Evolutionary conservation across 129 eudicot species (phyloP).

Genomic region (Chrysanthemum seticuspe): DNA sequence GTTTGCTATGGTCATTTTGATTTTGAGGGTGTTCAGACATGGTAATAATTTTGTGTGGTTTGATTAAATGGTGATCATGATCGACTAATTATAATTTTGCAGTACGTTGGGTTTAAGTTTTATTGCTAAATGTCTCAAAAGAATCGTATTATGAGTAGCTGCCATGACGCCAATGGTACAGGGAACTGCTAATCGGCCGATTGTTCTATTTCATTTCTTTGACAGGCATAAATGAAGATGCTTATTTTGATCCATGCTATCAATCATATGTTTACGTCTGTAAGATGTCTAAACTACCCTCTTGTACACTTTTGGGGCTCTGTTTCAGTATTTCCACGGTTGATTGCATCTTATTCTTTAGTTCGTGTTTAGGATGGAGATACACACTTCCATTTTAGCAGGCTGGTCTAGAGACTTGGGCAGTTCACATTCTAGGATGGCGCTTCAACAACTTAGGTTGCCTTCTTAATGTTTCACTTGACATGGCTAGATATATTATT

Average conservation of each 20-base stretch:
- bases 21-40: too few species aligned
- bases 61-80: too few species aligned
- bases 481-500: too few species aligned
- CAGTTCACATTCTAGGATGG: constrained; percentile 89
- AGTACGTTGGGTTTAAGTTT: too few species aligned
- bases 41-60: too few species aligned
- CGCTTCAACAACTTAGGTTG: constrained; percentile 86
- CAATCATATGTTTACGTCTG: neutral
- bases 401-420: constrained; percentile 85
- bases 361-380: constrained; percentile 98
- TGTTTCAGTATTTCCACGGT: constrained; percentile 15
- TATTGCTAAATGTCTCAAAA: constrained; percentile 47
- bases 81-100: too few species aligned
- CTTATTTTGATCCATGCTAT: neutral
- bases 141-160: constrained; percentile 68
- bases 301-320: neutral
- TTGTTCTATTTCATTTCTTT: constrained; percentile 91
- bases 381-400: constrained; percentile 74
- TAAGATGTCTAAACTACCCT: too few species aligned
- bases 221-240: constrained; percentile 51
- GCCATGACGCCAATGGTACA: constrained; percentile 58
- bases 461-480: neutral
- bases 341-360: constrained; percentile 55
- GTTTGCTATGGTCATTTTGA: too few species aligned
- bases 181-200: constrained; percentile 42